phyloP scores from a whole-genome alignment of 345 rosid genomes.

The Populus euphratica region DNA sequence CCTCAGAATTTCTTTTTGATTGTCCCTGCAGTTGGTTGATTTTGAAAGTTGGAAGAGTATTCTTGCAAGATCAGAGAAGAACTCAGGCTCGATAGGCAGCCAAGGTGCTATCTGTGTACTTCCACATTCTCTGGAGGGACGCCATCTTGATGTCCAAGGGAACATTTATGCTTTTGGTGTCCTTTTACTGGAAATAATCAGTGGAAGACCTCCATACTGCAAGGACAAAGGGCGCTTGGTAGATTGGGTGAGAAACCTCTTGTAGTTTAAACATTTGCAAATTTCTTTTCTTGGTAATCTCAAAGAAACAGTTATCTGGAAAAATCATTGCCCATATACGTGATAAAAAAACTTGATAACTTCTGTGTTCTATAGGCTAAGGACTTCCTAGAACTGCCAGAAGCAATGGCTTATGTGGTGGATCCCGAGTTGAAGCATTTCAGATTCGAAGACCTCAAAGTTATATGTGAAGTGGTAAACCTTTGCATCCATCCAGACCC shows the following conservation, averaged over 20 bases:
- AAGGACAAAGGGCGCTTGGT: slow-evolving; percentile 84
- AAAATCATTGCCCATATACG: background rate
- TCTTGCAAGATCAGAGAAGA: slow-evolving; percentile 83
- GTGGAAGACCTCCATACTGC: slow-evolving; percentile 86
- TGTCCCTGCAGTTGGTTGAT: slow-evolving; percentile 73
- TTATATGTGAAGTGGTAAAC: slow-evolving; percentile 69
- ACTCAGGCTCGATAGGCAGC: slow-evolving; percentile 63
- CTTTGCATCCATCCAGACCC: slow-evolving; percentile 63
- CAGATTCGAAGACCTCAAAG: slow-evolving; percentile 64
- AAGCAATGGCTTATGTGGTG: slow-evolving; percentile 66
- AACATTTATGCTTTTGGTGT: slow-evolving; percentile 86
- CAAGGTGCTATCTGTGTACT: slow-evolving; percentile 80
- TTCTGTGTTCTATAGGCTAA: slow-evolving; percentile 58
- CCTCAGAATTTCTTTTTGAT: background rate
- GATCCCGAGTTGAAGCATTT: slow-evolving; percentile 91
- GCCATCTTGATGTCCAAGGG: slow-evolving; percentile 76
- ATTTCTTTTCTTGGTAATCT: background rate
- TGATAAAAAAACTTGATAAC: background rate
- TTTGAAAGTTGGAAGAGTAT: slow-evolving; percentile 96
- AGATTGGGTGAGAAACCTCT: slow-evolving; percentile 65
- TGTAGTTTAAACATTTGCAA: background rate
- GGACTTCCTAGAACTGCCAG: slow-evolving; percentile 74
- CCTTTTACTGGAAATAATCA: slow-evolving; percentile 77
- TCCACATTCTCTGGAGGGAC: slow-evolving; percentile 65
- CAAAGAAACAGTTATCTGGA: background rate